Evolutionary conservation across 805 yeast genomes (phyloP), one percentile per base, ranked within the genome.

Genomic region (Lachancea fermentati): DNA sequence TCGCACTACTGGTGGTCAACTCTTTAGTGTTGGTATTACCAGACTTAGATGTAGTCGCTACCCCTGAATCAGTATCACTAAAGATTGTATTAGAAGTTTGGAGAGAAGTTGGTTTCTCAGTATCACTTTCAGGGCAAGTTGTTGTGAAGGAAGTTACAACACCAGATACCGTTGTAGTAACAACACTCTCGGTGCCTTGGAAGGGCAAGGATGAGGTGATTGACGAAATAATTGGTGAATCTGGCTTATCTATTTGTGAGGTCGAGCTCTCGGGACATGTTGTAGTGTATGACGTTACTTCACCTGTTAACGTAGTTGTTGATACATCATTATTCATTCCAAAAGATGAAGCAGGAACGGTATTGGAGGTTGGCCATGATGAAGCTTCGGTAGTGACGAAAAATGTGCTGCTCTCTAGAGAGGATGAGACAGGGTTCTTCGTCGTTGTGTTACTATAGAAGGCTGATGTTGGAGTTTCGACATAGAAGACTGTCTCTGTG

Each of bases 71-170:
- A 11, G 26, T 11, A 11, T 11, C 11, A 7, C 9, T 22, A 22
- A 22, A 22, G 11, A 22, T 22, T 7, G 26, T 7, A 7, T 7
- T 7, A 22, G 26, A 22, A 11, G 26, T 22, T 22, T 7, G 7
- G 11, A 11, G 7, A 11, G 7, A 22, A 7, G 7, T 7, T 7
- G 26, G 7, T 7, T 7, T 11, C 11, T 7, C 26, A 22, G 6
- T 28, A 22, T 18, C 37, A 14, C 34, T 41, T 14, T 30, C 17
- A 12, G 45, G 41, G 29, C 37, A 37, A 16, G 41, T 41, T 9
- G 45, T 41, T 11, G 45, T 41, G 41, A 32, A 41, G 28, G 22
- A 12, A 5, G 41, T 37, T 4, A 18, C 45, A 15, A 29, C 24
- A 14, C 45, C 45, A 34, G 37, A 37, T 12, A 19, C 24, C 11